Evolutionary conservation across 345 rosid species (phyloP), one percentile per base, ranked within the genome.

Genomic region (Erucastrum elatum): DNA sequence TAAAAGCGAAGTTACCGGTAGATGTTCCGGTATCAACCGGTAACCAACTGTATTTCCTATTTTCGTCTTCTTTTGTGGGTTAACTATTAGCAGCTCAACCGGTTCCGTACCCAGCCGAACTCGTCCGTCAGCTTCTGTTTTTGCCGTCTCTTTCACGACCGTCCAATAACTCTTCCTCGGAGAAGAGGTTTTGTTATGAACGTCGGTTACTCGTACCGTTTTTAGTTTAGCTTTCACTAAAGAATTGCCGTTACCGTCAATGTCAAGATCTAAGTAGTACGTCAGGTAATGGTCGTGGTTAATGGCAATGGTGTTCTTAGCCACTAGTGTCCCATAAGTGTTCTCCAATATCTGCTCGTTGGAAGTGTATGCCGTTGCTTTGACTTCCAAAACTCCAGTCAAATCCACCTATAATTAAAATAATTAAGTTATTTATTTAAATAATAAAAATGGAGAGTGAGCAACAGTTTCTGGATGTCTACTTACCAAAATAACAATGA

Each of bases 251-350:
- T 75, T 59, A 64, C 96, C 93, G 63, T 91, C 98, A 34, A 93
- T 74, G 81, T 93, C 98, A 0, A 90, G 90, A 64, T 93, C 98
- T 2, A 93, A 84, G 80, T 93, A 88, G 76, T 86, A 93, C 0
- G 90, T 89, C n/a, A 93, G 35, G 84, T 74, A 89, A 72, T 93
- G 98, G 76, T 93, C 98, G 31, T 91, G 96, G 73, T 87, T 86
- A 27, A 87, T 82, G 67, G 93, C 94, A 31, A 93, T 61, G n/a
- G 90, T 79, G 84, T 91, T 91, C 27, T 87, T 87, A 6, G 94
- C 88, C 35, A 93, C 84, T 0, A 91, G 75, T 0, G 92, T 86
- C 1, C 98, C 96, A 60, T 84, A 85, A 4, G 83, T 85, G 59
- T 75, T 65, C 2, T 75, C 75, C n/a, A 68, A 76, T 82, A 84